phyloP scores from a whole-genome alignment of 1,284 basidiomycete species.

The Fomitopsis schrenkii region DNA sequence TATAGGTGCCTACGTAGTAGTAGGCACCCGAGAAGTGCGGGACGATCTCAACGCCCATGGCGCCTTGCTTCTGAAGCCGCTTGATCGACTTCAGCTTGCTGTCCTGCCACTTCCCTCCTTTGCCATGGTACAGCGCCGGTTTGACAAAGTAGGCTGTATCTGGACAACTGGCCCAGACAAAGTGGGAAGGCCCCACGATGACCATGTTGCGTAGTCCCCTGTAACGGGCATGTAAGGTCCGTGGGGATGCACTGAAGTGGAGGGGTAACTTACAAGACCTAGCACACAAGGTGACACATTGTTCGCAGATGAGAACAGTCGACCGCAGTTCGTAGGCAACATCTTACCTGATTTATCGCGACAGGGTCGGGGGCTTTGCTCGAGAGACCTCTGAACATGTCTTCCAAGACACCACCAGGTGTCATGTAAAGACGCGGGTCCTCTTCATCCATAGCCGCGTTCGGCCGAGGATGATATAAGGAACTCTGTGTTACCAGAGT shows the following conservation, averaged over 20 bases:
- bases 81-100: slow-evolving; percentile 4
- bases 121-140: background rate
- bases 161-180: slow-evolving; percentile 5
- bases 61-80: background rate
- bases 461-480: too few relatives aligned
- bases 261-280: background rate
- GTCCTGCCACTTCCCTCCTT: background rate
- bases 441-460: background rate
- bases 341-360: background rate
- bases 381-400: background rate
- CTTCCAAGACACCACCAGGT: background rate
- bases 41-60: background rate
- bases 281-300: background rate
- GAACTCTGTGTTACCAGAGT: too few relatives aligned
- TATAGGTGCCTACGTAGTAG: slow-evolving; percentile 6
- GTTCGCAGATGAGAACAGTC: background rate
- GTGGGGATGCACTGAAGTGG: too few relatives aligned
- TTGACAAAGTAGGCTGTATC: slow-evolving; percentile 6
- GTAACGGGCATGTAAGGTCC: background rate
- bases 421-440: background rate
- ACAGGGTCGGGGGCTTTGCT: background rate
- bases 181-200: background rate
- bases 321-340: too few relatives aligned
- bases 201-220: background rate
- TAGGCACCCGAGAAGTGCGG: slow-evolving; percentile 4